Conservation (phyloP, 768 basidiomycete genomes). For the Lyophyllum shimeji region DNA sequence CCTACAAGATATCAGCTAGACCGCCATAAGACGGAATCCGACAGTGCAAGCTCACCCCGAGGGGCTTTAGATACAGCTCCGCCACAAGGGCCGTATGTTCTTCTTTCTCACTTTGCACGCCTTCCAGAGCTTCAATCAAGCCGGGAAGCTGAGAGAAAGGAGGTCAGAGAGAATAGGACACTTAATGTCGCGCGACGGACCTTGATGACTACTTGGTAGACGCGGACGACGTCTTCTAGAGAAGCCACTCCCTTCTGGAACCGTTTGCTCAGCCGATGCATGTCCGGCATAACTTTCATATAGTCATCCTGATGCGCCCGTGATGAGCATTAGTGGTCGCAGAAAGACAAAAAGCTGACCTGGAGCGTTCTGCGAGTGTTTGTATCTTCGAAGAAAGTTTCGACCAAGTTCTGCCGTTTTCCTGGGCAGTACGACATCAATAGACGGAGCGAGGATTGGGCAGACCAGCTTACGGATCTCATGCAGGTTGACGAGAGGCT, state of each 20-base stretch:
- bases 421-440: conserved; percentile 38
- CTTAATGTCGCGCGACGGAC: conserved; percentile 39
- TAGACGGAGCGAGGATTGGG: background rate
- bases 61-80: conserved; percentile 60
- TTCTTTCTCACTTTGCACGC: conserved; percentile 42
- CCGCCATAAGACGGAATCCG: background rate
- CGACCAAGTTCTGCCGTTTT: conserved; percentile 85
- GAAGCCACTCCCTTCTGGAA: conserved; percentile 84
- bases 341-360: conserved; percentile 36
- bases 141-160: conserved; percentile 61
- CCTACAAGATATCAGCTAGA: conserved; percentile 38
- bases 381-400: conserved; percentile 80
- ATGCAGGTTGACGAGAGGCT: conserved; percentile 91
- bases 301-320: conserved; percentile 67
- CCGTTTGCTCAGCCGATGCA: conserved; percentile 87
- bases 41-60: conserved; percentile 48
- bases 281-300: conserved; percentile 90
- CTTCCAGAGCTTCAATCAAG: conserved; percentile 64
- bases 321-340: background rate
- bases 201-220: conserved; percentile 90
- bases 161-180: background rate
- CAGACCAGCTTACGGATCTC: conserved; percentile 70
- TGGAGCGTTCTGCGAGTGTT: conserved; percentile 71
- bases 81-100: conserved; percentile 54
- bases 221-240: conserved; percentile 92